Conservation (phyloP, 2,329 filamentous ascomycete genomes). For the Fusarium sp. region DNA sequence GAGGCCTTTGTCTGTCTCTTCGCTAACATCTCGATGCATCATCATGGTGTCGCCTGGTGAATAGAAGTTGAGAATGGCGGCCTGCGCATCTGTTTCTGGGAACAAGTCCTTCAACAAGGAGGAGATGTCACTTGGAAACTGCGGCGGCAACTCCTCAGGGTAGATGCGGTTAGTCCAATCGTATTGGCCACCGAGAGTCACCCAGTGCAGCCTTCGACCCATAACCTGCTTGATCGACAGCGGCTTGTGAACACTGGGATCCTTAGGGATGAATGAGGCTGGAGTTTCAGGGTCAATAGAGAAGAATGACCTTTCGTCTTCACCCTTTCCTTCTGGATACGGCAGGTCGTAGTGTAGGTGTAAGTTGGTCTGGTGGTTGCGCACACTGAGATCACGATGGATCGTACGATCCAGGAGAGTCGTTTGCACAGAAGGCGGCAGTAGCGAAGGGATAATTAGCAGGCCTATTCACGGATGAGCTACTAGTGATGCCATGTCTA, state of each 20-base stretch:
- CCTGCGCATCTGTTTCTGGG: constrained; percentile 80
- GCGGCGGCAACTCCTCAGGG: constrained; percentile 72
- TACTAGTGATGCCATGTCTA: not conserved
- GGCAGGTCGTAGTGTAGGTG: constrained; percentile 81
- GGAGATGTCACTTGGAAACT: constrained; percentile 80
- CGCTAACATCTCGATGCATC: constrained; percentile 93
- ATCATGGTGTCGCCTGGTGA: constrained; percentile 90
- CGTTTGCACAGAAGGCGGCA: constrained; percentile 76
- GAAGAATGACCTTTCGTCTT: constrained; percentile 63
- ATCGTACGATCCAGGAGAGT: constrained; percentile 78
- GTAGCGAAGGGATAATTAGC: constrained; percentile 77
- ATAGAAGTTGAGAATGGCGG: constrained; percentile 95
- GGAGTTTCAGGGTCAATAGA: constrained; percentile 60
- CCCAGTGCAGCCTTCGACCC: constrained; percentile 87
- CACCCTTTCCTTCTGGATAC: constrained; percentile 58
- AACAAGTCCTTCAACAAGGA: constrained; percentile 76
- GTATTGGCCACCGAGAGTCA: constrained; percentile 94
- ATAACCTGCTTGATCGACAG: constrained; percentile 77
- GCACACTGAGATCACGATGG: constrained; percentile 79
- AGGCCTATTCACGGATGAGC: constrained; percentile 69
- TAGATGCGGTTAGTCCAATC: constrained; percentile 93
- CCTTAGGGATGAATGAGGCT: constrained; percentile 72
- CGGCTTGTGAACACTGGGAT: constrained; percentile 78
- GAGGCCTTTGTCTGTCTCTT: constrained; percentile 80
- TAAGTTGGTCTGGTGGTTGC: constrained; percentile 86